These are phyloP conservation scores for Teunomyces gatunensis DNA, from an alignment of 805 yeast species.

Conservation along the genomic window DNA sequence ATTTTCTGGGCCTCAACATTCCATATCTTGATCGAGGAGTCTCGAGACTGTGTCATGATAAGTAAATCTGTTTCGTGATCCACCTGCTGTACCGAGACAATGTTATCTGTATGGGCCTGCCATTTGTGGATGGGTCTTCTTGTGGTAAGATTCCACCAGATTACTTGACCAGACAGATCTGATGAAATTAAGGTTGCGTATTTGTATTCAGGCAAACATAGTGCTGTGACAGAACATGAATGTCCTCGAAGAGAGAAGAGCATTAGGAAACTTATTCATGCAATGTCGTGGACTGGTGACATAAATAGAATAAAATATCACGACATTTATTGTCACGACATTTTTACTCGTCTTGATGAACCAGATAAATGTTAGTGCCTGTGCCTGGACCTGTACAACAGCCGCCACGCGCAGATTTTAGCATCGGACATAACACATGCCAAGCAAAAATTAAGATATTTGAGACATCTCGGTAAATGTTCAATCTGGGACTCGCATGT, in stretches of 20 bases:
- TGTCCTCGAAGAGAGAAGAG: constrained; percentile 23
- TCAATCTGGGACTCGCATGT: no score
- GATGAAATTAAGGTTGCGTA: constrained; percentile 42
- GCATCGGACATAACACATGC: no score
- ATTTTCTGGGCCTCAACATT: constrained; percentile 14
- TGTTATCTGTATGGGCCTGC: constrained; percentile 54
- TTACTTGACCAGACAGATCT: constrained; percentile 61
- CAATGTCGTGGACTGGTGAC: not conserved
- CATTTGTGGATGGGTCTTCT: constrained; percentile 57
- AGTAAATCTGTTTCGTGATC: constrained; percentile 32
- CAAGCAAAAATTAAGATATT: no score
- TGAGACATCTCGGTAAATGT: no score
- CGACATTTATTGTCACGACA: not conserved
- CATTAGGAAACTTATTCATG: not conserved
- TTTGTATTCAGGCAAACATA: constrained; percentile 1
- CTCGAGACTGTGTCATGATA: constrained; percentile 13
- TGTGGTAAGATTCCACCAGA: constrained; percentile 62
- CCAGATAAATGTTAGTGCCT: no score
- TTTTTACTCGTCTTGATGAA: not conserved
- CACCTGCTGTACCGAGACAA: constrained; percentile 27
- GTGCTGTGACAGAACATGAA: constrained; percentile 13
- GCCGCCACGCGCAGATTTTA: no score
- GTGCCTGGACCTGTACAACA: no score
- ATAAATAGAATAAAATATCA: no score
- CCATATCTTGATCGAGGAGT: constrained; percentile 11